Percentiles rank a stretch among this genome's conserved stretches.
Evolutionary conservation across 352 stramenopile species (phyloP).

Genomic region (Phytophthora foliorum): DNA sequence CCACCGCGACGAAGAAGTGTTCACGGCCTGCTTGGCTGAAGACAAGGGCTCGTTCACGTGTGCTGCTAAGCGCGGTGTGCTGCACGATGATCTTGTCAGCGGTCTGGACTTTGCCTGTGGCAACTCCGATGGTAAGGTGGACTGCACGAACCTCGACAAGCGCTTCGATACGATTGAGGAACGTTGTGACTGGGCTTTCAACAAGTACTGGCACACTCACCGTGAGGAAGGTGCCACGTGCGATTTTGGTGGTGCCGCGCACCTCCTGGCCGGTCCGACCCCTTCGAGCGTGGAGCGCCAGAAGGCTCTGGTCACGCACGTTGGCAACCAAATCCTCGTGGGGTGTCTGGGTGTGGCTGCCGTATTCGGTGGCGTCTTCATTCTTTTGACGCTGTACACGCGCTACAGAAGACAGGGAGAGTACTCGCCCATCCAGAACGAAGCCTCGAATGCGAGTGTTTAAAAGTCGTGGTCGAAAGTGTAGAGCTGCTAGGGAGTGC

Average conservation of each 20-base stretch:
- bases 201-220: constrained; percentile 76
- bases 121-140: constrained; percentile 39
- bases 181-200: constrained; percentile 47
- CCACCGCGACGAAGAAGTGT: constrained; percentile 55
- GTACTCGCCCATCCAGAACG: constrained; percentile 26
- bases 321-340: constrained; percentile 30
- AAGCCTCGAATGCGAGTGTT: constrained; percentile 6
- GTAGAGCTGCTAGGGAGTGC: constrained; percentile 4
- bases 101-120: constrained; percentile 72
- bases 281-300: constrained; percentile 19
- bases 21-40: constrained; percentile 67
- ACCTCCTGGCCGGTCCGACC: constrained; percentile 45
- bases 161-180: constrained; percentile 63
- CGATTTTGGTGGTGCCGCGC: constrained; percentile 77
- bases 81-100: constrained; percentile 56
- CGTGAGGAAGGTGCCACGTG: constrained; percentile 70
- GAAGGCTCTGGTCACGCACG: constrained; percentile 25
- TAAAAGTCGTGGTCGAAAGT: constrained; percentile 10
- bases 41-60: constrained; percentile 81
- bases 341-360: constrained; percentile 27
- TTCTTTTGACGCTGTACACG: constrained; percentile 18
- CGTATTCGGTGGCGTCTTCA: constrained; percentile 14
- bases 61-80: constrained; percentile 68
- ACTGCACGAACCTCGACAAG: constrained; percentile 59
- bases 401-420: constrained; percentile 23